Evolutionary conservation across 2,329 filamentous ascomycete genomes (phyloP).

Genomic region (Elsinoe batatas): DNA sequence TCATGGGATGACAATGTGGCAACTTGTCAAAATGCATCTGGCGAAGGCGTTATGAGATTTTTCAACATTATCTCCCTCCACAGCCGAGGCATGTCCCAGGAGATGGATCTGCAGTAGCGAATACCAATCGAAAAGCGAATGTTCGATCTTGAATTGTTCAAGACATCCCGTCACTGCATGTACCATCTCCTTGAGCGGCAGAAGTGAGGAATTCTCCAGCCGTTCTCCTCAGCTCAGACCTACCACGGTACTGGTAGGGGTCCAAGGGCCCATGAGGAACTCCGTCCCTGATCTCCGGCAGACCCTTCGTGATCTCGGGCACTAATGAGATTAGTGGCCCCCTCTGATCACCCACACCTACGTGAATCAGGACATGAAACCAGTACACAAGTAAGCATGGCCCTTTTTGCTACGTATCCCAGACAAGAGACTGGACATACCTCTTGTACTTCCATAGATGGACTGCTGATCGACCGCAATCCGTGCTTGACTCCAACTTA

Average conservation of each 20-base stretch:
- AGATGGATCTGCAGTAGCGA: conserved; percentile 4
- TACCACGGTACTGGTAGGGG: too few relatives aligned
- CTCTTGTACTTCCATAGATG: background rate
- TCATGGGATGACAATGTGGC: conserved; percentile 15
- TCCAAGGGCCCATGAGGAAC: too few relatives aligned
- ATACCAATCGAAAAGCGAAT: conserved; percentile 7
- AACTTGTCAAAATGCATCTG: conserved; percentile 17
- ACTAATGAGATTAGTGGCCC: too few relatives aligned
- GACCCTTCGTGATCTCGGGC: too few relatives aligned
- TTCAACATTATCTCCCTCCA: conserved; percentile 20
- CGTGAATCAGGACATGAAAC: too few relatives aligned
- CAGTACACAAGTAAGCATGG: too few relatives aligned
- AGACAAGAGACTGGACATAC: background rate
- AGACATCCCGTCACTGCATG: background rate
- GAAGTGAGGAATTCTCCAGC: too few relatives aligned
- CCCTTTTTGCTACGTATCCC: background rate
- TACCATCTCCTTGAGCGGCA: too few relatives aligned
- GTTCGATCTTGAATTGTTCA: background rate
- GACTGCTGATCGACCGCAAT: background rate
- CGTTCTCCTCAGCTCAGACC: too few relatives aligned
- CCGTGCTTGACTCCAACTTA: background rate
- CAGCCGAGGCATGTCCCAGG: conserved; percentile 13
- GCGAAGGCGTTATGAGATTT: conserved; percentile 20
- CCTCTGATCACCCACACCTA: too few relatives aligned
- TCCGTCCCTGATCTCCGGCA: too few relatives aligned